phyloP scores from a whole-genome alignment of 176 grass and related monocot species.

The Ananas comosus region DNA sequence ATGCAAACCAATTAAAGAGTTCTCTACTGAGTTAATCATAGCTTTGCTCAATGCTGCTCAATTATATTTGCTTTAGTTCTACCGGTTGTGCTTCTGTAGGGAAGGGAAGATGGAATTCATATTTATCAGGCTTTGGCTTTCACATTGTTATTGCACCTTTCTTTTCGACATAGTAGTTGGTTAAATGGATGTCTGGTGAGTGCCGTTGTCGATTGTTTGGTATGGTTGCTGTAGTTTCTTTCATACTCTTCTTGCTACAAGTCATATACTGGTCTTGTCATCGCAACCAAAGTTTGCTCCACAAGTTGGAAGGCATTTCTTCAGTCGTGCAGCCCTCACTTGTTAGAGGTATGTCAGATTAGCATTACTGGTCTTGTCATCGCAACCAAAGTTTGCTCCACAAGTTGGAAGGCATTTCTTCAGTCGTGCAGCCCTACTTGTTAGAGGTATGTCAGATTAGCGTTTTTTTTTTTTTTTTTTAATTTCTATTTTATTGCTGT shows the following conservation, averaged over 20 bases:
- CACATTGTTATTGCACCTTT: conserved; percentile 35
- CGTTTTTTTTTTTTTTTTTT: conserved; percentile 3
- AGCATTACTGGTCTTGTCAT: neutral
- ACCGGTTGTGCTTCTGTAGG: conserved; percentile 38
- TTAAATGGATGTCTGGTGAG: conserved; percentile 35
- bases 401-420: neutral
- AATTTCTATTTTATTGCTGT: neutral
- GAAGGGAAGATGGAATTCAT: conserved; percentile 35
- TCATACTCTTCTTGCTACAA: conserved; percentile 10
- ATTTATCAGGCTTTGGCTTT: conserved; percentile 49
- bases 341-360: conserved; percentile 31
- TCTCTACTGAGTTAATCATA: conserved; percentile 20
- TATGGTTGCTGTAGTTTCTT: conserved; percentile 42
- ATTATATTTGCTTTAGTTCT: conserved; percentile 23
- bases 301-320: neutral
- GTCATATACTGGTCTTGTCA: conserved; percentile 1
- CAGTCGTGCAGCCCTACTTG: conserved; percentile 20
- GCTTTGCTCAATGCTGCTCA: conserved; percentile 29
- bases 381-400: neutral
- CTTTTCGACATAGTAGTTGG: conserved; percentile 46
- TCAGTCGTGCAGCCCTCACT: conserved; percentile 23
- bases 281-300: neutral
- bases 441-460: conserved; percentile 31
- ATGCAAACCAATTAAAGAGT: conserved; percentile 82
- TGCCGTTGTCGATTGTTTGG: conserved; percentile 33